Percentiles rank a stretch among this genome's conserved stretches.
Conservation (phyloP, 2,329 filamentous ascomycete species). For the Diaporthe australafricana region DNA sequence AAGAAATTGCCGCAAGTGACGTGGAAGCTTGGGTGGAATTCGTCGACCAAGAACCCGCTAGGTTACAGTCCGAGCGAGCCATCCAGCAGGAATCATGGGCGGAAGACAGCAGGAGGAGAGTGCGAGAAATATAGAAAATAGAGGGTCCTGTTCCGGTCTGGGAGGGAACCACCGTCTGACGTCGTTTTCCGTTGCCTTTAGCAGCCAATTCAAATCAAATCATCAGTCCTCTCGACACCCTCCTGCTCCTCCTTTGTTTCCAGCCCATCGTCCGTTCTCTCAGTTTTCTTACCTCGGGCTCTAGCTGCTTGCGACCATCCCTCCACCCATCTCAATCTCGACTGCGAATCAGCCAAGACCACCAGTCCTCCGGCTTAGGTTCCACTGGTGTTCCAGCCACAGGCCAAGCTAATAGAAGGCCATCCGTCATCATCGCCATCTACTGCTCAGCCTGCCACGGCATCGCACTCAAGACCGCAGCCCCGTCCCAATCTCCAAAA, state of each 20-base stretch:
- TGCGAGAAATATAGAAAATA: background rate
- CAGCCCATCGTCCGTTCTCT: background rate
- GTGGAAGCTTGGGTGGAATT: conserved; percentile 12
- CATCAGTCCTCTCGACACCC: background rate
- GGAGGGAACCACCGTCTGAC: conserved; percentile 4
- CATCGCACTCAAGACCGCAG: background rate
- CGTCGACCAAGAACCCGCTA: background rate
- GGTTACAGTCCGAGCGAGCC: background rate
- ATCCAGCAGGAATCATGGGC: background rate
- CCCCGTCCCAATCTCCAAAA: conserved; percentile 16
- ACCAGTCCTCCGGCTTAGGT: conserved; percentile 25
- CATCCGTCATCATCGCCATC: conserved; percentile 32
- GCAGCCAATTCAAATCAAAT: background rate
- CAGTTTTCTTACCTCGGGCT: background rate
- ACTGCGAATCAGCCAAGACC: conserved; percentile 23
- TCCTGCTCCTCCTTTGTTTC: background rate
- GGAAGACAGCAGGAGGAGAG: no score
- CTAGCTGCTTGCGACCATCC: background rate
- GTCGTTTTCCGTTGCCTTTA: background rate
- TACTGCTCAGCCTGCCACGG: conserved; percentile 7
- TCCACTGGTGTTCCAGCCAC: conserved; percentile 33
- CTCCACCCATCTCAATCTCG: conserved; percentile 13
- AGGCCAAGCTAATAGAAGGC: conserved; percentile 18
- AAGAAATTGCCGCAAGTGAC: conserved; percentile 25
- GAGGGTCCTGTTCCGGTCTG: background rate